Conservation (phyloP, 176 grass and related monocot species). For the Rhynchospora tenuis region DNA sequence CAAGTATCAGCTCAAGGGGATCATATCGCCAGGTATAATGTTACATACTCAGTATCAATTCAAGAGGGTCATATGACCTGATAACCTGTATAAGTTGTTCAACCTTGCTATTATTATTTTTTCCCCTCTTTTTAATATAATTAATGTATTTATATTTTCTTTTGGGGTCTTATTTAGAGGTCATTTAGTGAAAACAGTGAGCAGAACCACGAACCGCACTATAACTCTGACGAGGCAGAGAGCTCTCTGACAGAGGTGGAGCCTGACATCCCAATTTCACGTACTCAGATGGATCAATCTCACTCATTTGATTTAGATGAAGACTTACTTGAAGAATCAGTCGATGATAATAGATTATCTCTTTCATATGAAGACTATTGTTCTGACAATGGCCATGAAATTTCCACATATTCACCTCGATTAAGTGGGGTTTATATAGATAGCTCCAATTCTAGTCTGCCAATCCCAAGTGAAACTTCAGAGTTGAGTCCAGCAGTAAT, state of each 20-base stretch:
- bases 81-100: background rate
- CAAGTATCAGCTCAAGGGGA: slow-evolving; percentile 36
- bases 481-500: background rate
- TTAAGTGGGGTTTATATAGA: background rate
- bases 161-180: slow-evolving; percentile 24
- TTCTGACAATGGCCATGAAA: slow-evolving; percentile 29
- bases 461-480: background rate
- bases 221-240: slow-evolving; percentile 93
- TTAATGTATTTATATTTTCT: slow-evolving; percentile 2
- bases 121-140: slow-evolving; percentile 10
- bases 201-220: slow-evolving; percentile 30
- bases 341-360: slow-evolving; percentile 19
- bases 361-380: slow-evolving; percentile 28
- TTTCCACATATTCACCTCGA: slow-evolving; percentile 26
- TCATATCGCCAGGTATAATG: slow-evolving; percentile 36
- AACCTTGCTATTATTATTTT: slow-evolving; percentile 9
- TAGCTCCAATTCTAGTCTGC: background rate
- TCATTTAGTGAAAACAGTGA: slow-evolving; percentile 29
- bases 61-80: background rate
- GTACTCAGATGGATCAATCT: slow-evolving; percentile 1
- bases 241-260: slow-evolving; percentile 40
- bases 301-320: slow-evolving; percentile 1
- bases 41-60: slow-evolving; percentile 35
- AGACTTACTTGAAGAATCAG: slow-evolving; percentile 25
- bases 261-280: slow-evolving; percentile 9